Evolutionary conservation across 2,329 filamentous ascomycete species (phyloP).

Genomic region (Exophiala calicioides): DNA sequence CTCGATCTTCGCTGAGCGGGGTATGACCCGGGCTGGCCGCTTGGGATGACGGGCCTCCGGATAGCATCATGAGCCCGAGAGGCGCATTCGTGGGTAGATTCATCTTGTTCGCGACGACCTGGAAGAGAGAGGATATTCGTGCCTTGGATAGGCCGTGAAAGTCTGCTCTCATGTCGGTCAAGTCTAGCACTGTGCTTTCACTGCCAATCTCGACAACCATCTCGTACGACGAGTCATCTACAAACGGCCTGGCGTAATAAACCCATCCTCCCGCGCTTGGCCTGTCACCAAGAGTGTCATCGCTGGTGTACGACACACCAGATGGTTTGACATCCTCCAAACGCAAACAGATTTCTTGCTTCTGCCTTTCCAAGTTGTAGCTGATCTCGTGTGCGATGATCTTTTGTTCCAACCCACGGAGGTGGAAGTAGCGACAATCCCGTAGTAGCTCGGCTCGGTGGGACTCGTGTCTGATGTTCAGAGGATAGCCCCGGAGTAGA

Average conservation of each 20-base stretch:
- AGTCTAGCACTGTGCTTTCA: constrained; percentile 63
- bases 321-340: constrained; percentile 88
- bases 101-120: constrained; percentile 79
- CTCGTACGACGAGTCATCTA: constrained; percentile 72
- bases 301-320: constrained; percentile 67
- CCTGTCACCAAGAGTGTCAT: constrained; percentile 37
- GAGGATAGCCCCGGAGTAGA: constrained; percentile 77
- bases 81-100: constrained; percentile 63
- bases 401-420: constrained; percentile 86
- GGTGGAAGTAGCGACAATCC: constrained; percentile 89
- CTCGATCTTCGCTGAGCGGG: constrained; percentile 67
- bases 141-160: constrained; percentile 72
- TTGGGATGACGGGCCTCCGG: constrained; percentile 62
- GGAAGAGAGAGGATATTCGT: constrained; percentile 71
- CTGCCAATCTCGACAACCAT: constrained; percentile 75
- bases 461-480: constrained; percentile 72
- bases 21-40: constrained; percentile 69
- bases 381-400: constrained; percentile 75
- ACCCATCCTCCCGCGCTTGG: constrained; percentile 56
- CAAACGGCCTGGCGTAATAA: constrained; percentile 79
- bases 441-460: constrained; percentile 77
- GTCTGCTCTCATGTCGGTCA: constrained; percentile 59
- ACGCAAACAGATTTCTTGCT: constrained; percentile 74
- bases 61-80: constrained; percentile 64
- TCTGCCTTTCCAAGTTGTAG: constrained; percentile 69